Evolutionary conservation across 2,329 filamentous ascomycete species (phyloP), one percentile per base, ranked within the genome.

Genomic region (Bisporella sp.): DNA sequence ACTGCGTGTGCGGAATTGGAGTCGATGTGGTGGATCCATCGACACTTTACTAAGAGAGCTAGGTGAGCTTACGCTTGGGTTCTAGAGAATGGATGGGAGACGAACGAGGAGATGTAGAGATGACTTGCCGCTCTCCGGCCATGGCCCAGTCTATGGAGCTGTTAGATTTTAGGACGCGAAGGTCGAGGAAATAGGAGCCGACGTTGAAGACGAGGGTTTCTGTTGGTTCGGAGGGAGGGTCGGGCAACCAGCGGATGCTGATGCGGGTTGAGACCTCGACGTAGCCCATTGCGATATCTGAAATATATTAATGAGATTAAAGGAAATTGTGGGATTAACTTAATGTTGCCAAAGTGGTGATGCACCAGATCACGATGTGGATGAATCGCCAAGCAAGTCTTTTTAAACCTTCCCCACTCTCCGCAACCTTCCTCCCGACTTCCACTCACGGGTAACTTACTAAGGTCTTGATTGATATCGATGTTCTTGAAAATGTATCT

Each of bases 181-280:
- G 58, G 56, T 73, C 71, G 4, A 72, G 63, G 48, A 70, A 73
- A 64, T 69, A 73, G 44, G 64, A 66, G 7, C 65, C 66, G 0
- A 73, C 67, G 7, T 68, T 69, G 54, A 72, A 64, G 46, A 72
- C 68, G 5, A 71, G 59, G 5, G 70, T 73, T 47, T 73, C 68
- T 9, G 70, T 72, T 35, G 65, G 69, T 52, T 73, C 71, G 31
- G 64, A 67, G 1, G 69, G 56, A 0, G 66, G 57, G 12, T 68
- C 69, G 6, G 69, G 68, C 1, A 66, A 62, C 71, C 71, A 73
- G 56, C 69, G 68, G 30, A 73, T 59, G 29, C 69, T 71, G 40
- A 72, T 63, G 28, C 71, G 66, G 6, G 68, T 71, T 8, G 70
- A 72, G 40, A 62, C 30, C 5, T 46, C 30, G 7, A 21, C 21